phyloP scores from a whole-genome alignment of 1,284 basidiomycete genomes.

The Anthracocystis setariae region DNA sequence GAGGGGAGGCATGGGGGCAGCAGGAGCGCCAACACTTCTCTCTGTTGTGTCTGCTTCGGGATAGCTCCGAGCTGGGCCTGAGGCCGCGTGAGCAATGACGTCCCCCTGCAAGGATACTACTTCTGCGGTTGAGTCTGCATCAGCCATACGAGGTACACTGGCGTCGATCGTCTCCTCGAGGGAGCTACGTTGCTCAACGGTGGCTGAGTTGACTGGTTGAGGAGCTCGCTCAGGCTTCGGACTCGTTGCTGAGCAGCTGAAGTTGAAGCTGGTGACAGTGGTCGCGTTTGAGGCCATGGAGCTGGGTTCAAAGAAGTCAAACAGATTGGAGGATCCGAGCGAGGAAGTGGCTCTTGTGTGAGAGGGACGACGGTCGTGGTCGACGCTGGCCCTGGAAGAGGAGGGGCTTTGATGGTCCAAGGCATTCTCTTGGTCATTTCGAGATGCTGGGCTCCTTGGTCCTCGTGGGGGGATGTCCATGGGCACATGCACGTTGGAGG shows the following conservation, averaged over 20 bases:
- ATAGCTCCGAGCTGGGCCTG: background rate
- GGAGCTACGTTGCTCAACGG: slow-evolving; percentile 2
- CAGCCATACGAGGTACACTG: background rate
- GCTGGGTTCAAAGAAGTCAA: slow-evolving; percentile 50
- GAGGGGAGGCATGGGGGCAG: slow-evolving; percentile 30
- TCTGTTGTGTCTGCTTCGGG: background rate
- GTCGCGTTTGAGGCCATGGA: slow-evolving; percentile 40
- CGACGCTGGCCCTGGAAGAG: background rate
- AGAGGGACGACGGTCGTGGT: slow-evolving; percentile 16
- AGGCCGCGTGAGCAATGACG: background rate
- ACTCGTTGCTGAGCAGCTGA: slow-evolving; percentile 29
- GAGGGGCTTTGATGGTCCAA: slow-evolving; percentile 1
- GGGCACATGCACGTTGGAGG: slow-evolving; percentile 8
- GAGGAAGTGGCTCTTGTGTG: slow-evolving; percentile 40
- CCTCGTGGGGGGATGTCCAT: slow-evolving; percentile 14
- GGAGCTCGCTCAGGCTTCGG: slow-evolving; percentile 7
- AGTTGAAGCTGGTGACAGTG: slow-evolving; percentile 42
- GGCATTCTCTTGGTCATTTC: background rate
- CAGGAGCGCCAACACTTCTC: slow-evolving; percentile 1
- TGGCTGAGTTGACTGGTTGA: background rate
- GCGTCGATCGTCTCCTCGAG: slow-evolving; percentile 23
- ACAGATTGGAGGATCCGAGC: slow-evolving; percentile 32
- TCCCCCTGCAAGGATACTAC: background rate
- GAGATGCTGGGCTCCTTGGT: background rate
- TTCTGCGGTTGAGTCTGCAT: background rate